Evolutionary conservation across 495 filamentous ascomycete genomes (phyloP).

Genomic region (Annulohypoxylon moriforme): DNA sequence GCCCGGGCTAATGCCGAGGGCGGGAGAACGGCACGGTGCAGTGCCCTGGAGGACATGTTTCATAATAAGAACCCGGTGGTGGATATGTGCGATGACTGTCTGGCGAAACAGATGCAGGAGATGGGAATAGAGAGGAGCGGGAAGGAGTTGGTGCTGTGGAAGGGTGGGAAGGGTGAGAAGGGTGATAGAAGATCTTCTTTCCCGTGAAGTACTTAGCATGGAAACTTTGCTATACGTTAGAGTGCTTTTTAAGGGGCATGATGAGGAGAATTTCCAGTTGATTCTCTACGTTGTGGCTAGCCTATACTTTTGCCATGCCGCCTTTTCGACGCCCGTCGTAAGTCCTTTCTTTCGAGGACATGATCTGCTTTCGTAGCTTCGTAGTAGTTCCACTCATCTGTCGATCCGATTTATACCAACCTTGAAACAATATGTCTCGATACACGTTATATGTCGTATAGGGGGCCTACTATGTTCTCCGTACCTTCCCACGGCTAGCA

Average conservation of each 20-base stretch:
- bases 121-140: neutral
- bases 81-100: neutral
- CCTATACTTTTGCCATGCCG: neutral
- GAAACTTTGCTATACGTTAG: no score
- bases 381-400: neutral
- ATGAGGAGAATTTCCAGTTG: no score
- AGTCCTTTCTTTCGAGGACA: neutral
- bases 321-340: neutral
- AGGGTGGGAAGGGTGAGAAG: neutral
- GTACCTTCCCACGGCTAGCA: neutral
- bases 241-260: no score
- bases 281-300: constrained; percentile 5
- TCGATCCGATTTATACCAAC: neutral
- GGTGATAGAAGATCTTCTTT: neutral
- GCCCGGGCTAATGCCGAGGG: neutral
- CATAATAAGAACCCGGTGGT: neutral
- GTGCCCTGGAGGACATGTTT: neutral
- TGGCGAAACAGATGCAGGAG: neutral
- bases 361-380: neutral
- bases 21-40: no score
- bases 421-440: neutral
- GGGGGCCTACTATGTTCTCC: neutral
- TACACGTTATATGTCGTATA: neutral
- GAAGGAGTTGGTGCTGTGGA: no score
- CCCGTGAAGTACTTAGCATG: no score